Evolutionary conservation across 2,329 filamentous ascomycete species (phyloP).

Genomic region (Clarireedia monteithiana): DNA sequence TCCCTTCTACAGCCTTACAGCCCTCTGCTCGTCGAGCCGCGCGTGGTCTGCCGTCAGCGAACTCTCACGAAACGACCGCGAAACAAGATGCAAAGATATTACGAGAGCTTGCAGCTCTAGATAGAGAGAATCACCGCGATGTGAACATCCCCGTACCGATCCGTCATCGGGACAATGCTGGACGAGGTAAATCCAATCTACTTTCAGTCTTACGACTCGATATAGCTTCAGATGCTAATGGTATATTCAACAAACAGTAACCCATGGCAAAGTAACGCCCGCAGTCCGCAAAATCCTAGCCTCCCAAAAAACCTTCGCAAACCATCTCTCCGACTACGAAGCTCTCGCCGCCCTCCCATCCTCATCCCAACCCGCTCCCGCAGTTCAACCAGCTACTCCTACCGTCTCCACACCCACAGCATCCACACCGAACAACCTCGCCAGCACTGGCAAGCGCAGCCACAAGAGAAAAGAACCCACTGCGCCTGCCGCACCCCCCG

Average conservation of each 20-base stretch:
- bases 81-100: constrained; percentile 75
- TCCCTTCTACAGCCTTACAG: constrained; percentile 42
- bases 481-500: neutral
- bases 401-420: constrained; percentile 19
- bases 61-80: constrained; percentile 62
- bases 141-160: constrained; percentile 61
- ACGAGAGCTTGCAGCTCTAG: constrained; percentile 74
- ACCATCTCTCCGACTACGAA: constrained; percentile 74
- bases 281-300: constrained; percentile 70
- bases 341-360: constrained; percentile 45
- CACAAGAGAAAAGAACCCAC: constrained; percentile 3
- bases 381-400: constrained; percentile 11
- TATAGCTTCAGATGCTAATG: neutral
- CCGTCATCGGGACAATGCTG: constrained; percentile 39
- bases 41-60: constrained; percentile 43
- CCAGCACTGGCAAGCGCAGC: constrained; percentile 19
- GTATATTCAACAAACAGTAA: constrained; percentile 14
- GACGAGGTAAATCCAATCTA: constrained; percentile 28
- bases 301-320: constrained; percentile 75
- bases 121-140: constrained; percentile 70
- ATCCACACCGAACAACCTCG: constrained; percentile 13
- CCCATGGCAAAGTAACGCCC: constrained; percentile 27
- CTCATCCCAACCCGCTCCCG: constrained; percentile 26
- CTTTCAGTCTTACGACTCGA: neutral
- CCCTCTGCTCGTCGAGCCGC: constrained; percentile 54